Evolutionary conservation across 2,329 filamentous ascomycete genomes (phyloP), one percentile per base, ranked within the genome.

Genomic region (Botryosphaeria dothidea): DNA sequence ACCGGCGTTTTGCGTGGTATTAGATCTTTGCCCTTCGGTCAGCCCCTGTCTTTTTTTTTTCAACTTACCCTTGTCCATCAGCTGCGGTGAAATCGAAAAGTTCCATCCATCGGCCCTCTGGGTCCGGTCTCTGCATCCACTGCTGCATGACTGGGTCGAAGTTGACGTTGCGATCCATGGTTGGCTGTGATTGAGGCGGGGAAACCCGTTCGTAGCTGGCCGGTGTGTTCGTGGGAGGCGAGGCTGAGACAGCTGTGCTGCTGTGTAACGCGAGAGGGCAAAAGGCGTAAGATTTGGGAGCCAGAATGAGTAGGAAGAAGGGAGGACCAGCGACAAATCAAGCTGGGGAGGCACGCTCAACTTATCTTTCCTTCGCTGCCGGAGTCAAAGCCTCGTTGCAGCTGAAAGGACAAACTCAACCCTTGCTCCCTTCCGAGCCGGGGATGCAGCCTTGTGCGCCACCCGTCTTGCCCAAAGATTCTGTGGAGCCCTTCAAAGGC

Each of bases 41-140:
- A 69, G 66, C 67, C 68, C 66, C 67, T 69, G n/a, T n/a, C n/a
- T 64, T 67, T 66, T 68, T 69, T 69, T 69, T 69, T 69, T 68
- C 67, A 36, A 51, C 46, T 49, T 11, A 49, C 46, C 29, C 6
- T 11, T 34, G 31, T 6, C 11, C 31, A 6, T 34, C 31, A 6
- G 31, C 31, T 34, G 31, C 31, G 6, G 11, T 34, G 31, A 6
- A 34, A 11, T 11, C 31, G 31, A 34, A 34, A 34, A 6, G 6
- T 7, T 49, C 25, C 25, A 17, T 49, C 46, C 46, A 49, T 49
- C 29, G 46, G 46, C 29, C 27, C n/a, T 29, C 46, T 15, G 13
- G 23, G 29, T 49, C 29, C 46, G 13, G 9, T 7, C 13, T 49
- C 23, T 49, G 23, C 1, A 9, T 21, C 46, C 46, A 49, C 13